Evolutionary conservation across 441 rosid genomes (phyloP).

Genomic region (Aquilaria agallochum): DNA sequence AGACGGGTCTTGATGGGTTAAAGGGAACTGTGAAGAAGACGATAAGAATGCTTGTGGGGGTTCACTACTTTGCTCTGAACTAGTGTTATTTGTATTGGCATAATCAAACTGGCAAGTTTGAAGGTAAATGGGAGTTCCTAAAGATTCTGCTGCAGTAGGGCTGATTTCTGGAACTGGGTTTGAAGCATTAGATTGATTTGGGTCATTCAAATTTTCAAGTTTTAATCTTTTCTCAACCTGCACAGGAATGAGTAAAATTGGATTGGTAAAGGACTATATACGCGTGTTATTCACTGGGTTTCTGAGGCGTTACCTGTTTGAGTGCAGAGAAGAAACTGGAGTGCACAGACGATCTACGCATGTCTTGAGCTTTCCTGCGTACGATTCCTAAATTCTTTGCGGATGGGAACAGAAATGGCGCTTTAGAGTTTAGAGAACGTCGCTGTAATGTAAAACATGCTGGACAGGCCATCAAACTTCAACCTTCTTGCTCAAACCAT

Average conservation of each 20-base stretch:
- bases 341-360: conserved; percentile 30
- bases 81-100: conserved; percentile 1
- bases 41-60: conserved; percentile 39
- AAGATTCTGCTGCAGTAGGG: conserved; percentile 17
- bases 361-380: background rate
- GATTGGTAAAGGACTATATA: background rate
- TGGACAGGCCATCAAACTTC: too few relatives aligned
- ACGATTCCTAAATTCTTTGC: too few relatives aligned
- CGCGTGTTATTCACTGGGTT: background rate
- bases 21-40: conserved; percentile 16
- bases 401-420: too few relatives aligned
- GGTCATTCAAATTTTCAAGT: conserved; percentile 22
- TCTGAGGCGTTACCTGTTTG: conserved; percentile 20
- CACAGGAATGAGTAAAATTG: background rate
- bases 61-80: conserved; percentile 31
- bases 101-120: conserved; percentile 14
- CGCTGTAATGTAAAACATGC: too few relatives aligned
- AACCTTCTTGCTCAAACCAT: too few relatives aligned
- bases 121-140: conserved; percentile 33
- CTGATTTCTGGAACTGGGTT: conserved; percentile 11
- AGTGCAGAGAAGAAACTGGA: conserved; percentile 45
- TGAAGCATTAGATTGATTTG: conserved; percentile 1
- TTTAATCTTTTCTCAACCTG: conserved; percentile 54
- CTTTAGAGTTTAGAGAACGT: too few relatives aligned
- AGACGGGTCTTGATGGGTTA: conserved; percentile 15